phyloP scores from a whole-genome alignment of 805 yeast genomes.

The Saccharomyces paradoxus region DNA sequence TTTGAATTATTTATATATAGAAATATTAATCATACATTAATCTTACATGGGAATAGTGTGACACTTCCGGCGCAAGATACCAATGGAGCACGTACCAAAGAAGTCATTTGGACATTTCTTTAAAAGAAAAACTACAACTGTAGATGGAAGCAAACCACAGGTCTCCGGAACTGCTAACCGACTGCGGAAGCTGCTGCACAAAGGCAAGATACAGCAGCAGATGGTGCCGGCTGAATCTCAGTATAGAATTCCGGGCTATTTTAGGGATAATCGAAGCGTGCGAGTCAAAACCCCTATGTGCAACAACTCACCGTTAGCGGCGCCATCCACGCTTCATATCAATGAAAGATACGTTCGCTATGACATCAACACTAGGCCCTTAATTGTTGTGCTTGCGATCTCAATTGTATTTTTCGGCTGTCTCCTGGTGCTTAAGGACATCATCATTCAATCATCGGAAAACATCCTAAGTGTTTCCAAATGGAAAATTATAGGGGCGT shows the following conservation, averaged over 20 bases:
- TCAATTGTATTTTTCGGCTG: background rate
- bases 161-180: background rate
- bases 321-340: background rate
- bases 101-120: background rate
- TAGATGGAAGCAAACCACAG: background rate
- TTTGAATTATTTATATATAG: background rate
- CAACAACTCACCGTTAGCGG: background rate
- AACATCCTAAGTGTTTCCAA: background rate
- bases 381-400: background rate
- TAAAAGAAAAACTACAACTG: background rate
- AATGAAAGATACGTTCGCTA: background rate
- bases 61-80: background rate
- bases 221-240: background rate
- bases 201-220: background rate
- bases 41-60: background rate
- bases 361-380: background rate
- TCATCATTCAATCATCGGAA: background rate
- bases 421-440: background rate
- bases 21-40: background rate
- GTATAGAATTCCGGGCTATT: background rate
- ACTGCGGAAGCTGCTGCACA: background rate
- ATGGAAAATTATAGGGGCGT: background rate
- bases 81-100: background rate
- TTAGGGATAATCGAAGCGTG: background rate
- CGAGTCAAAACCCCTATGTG: too few species aligned